Evolutionary conservation across 352 stramenopile species (phyloP).

Genomic region (Plasmopara muralis): DNA sequence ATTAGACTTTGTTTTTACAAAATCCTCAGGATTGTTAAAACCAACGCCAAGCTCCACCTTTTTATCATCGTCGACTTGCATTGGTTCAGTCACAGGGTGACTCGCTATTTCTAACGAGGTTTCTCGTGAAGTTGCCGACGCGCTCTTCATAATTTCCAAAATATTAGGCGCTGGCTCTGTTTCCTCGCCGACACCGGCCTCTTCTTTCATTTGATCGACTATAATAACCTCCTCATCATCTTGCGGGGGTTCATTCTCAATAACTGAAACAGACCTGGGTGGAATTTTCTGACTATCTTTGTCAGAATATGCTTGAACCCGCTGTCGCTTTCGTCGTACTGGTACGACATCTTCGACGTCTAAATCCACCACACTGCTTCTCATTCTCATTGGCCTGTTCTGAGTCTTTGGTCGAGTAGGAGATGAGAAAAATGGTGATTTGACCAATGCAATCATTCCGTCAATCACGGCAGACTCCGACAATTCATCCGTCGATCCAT

Average conservation of each 20-base stretch:
- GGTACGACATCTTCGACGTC: constrained; percentile 10
- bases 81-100: constrained; percentile 27
- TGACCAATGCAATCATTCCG: constrained; percentile 43
- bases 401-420: constrained; percentile 9
- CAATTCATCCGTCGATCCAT: constrained; percentile 39
- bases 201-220: constrained; percentile 10
- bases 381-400: constrained; percentile 8
- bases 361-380: constrained; percentile 8
- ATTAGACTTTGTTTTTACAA: neutral
- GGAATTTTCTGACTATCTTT: constrained; percentile 11
- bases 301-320: constrained; percentile 6
- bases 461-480: constrained; percentile 54
- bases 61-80: constrained; percentile 25
- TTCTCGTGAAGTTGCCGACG: constrained; percentile 5
- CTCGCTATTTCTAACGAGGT: constrained; percentile 34
- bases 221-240: constrained; percentile 10
- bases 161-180: constrained; percentile 21
- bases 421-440: constrained; percentile 26
- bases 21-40: constrained; percentile 1
- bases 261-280: constrained; percentile 9
- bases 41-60: constrained; percentile 10
- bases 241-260: constrained; percentile 14
- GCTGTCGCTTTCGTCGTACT: constrained; percentile 19
- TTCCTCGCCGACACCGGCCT: constrained; percentile 4
- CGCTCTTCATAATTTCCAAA: constrained; percentile 24